Conservation (phyloP, 306 rosid genomes). For the Ammopiptanthus mongolicus region DNA sequence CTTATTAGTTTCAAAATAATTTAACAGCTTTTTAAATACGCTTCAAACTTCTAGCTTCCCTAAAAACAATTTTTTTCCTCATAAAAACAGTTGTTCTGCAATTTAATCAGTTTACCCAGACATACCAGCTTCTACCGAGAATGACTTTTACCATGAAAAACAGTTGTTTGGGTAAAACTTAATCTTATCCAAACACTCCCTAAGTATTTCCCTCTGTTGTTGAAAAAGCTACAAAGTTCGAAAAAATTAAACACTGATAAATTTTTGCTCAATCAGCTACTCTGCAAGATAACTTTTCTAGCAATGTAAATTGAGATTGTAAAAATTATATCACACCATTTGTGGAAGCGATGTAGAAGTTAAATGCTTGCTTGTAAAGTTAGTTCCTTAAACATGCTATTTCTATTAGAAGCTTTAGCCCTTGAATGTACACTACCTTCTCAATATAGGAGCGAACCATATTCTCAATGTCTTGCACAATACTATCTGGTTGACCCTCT, state of each 20-base stretch:
- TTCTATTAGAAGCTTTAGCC: background rate
- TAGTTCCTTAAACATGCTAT: background rate
- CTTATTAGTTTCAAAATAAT: no score
- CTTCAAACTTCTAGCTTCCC: no score
- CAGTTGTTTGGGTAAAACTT: no score
- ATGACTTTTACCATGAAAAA: no score
- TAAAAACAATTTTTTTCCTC: no score
- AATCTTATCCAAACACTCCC: no score
- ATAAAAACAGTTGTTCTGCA: no score
- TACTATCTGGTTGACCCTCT: conserved; percentile 95
- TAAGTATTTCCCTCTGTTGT: background rate
- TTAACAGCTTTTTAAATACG: no score
- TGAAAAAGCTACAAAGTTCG: background rate
- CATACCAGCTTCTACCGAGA: no score
- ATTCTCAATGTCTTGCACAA: conserved; percentile 81
- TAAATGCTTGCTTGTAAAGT: background rate
- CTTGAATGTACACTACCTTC: conserved; percentile 54
- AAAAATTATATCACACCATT: background rate
- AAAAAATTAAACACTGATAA: background rate
- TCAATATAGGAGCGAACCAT: conserved; percentile 96
- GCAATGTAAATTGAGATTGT: background rate
- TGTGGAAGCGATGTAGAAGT: background rate
- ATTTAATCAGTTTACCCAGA: no score
- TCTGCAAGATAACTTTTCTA: background rate
- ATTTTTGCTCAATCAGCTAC: background rate